Conservation (phyloP, 2,329 filamentous ascomycete species). For the Didymosphaeria variabile region DNA sequence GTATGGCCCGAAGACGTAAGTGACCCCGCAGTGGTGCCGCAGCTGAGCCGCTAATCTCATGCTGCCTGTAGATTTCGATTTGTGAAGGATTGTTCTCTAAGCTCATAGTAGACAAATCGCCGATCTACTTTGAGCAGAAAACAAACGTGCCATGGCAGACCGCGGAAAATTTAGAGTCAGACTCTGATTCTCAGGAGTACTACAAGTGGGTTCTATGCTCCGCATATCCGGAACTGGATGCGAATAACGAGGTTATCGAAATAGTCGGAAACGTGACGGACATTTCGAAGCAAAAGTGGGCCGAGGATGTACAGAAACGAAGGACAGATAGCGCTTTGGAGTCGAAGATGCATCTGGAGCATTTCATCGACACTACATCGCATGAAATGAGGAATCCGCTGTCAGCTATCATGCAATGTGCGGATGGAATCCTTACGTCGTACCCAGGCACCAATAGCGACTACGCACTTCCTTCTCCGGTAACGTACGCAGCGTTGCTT, state of each 20-base stretch:
- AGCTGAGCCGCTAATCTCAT: not conserved
- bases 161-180: conserved; percentile 22
- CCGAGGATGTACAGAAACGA: conserved; percentile 45
- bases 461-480: conserved; percentile 2
- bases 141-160: conserved; percentile 49
- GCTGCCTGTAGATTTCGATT: conserved; percentile 16
- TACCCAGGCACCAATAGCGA: conserved; percentile 12
- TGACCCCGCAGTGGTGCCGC: not conserved
- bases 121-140: conserved; percentile 50
- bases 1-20: conserved; percentile 40
- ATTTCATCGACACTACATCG: conserved; percentile 47
- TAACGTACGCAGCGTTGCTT: conserved; percentile 24
- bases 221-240: conserved; percentile 38
- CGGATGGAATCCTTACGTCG: conserved; percentile 46
- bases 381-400: conserved; percentile 57
- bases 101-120: conserved; percentile 37
- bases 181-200: conserved; percentile 23
- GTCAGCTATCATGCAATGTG: conserved; percentile 54
- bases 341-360: conserved; percentile 36
- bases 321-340: conserved; percentile 33
- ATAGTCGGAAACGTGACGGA: conserved; percentile 49
- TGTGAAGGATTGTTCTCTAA: conserved; percentile 37
- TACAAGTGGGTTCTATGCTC: conserved; percentile 44
- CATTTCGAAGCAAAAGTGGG: conserved; percentile 49
- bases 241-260: conserved; percentile 33